Conservation (phyloP, 495 filamentous ascomycete genomes). For the Neurospora sp. region DNA sequence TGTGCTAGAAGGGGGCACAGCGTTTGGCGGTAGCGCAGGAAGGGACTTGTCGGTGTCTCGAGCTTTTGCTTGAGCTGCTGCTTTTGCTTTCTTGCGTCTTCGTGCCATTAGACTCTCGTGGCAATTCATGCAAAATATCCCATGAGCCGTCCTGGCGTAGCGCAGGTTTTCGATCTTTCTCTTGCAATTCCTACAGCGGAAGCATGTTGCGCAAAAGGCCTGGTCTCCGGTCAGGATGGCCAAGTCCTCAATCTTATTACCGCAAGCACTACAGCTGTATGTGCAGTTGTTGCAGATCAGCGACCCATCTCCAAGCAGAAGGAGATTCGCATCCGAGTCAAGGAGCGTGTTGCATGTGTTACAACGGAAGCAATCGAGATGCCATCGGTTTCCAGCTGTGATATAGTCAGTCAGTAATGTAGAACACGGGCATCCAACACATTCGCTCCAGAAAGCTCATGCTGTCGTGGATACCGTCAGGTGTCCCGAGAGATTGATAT, state of each 20-base stretch:
- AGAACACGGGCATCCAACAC: background rate
- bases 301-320: slow-evolving; percentile 93
- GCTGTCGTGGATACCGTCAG: background rate
- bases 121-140: slow-evolving; percentile 99
- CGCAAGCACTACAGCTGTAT: slow-evolving; percentile 95
- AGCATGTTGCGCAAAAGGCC: slow-evolving; percentile 97
- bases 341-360: slow-evolving; percentile 91
- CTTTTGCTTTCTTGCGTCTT: slow-evolving; percentile 77
- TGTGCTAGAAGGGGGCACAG: slow-evolving; percentile 39
- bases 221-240: slow-evolving; percentile 97
- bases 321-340: slow-evolving; percentile 95
- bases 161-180: slow-evolving; percentile 96
- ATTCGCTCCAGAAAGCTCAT: background rate
- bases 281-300: slow-evolving; percentile 99
- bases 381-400: slow-evolving; percentile 93
- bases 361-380: slow-evolving; percentile 98
- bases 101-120: slow-evolving; percentile 98
- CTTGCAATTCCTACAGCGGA: slow-evolving; percentile 96
- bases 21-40: slow-evolving; percentile 77
- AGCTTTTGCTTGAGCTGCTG: slow-evolving; percentile 48
- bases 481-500: background rate
- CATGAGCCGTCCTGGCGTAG: slow-evolving; percentile 95
- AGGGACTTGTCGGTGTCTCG: slow-evolving; percentile 80
- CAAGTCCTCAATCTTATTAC: slow-evolving; percentile 96
- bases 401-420: background rate